Evolutionary conservation across 2,329 filamentous ascomycete genomes (phyloP).

Genomic region (Chalaropsis ovoidea): DNA sequence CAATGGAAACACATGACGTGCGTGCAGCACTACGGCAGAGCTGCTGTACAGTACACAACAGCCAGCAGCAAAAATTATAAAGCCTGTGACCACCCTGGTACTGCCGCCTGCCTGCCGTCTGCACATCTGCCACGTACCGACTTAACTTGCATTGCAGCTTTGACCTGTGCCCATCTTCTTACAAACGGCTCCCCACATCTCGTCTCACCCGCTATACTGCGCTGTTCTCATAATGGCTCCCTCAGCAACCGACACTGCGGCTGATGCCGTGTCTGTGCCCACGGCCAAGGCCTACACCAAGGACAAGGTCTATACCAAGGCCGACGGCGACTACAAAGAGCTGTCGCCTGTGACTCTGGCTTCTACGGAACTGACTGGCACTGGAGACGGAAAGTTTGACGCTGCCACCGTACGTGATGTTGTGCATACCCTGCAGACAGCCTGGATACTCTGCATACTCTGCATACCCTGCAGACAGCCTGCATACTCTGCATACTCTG

Average conservation of each 20-base stretch:
- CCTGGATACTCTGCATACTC: neutral
- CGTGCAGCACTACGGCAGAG: no score
- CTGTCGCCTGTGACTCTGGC: constrained; percentile 21
- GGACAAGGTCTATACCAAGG: constrained; percentile 21
- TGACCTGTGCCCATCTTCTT: neutral
- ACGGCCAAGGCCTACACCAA: constrained; percentile 18
- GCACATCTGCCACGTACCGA: no score
- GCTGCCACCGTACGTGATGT: constrained; percentile 20
- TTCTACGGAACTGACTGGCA: constrained; percentile 23
- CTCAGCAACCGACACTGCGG: constrained; percentile 20
- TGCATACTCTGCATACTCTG: neutral
- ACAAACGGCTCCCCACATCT: no score
- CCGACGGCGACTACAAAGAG: constrained; percentile 24
- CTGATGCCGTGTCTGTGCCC: constrained; percentile 1
- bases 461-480: no score
- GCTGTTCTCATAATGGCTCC: constrained; percentile 22
- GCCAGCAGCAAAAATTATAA: neutral
- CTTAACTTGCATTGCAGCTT: no score
- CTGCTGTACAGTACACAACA: neutral
- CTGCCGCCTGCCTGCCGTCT: no score
- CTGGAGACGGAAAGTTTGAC: constrained; percentile 19
- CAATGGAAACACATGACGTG: neutral
- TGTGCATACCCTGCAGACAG: neutral
- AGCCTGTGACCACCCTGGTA: neutral
- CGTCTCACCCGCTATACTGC: no score